Base-by-base conservation (phyloP, 331 rosid genomes). In the Prunus yedoensis region DNA sequence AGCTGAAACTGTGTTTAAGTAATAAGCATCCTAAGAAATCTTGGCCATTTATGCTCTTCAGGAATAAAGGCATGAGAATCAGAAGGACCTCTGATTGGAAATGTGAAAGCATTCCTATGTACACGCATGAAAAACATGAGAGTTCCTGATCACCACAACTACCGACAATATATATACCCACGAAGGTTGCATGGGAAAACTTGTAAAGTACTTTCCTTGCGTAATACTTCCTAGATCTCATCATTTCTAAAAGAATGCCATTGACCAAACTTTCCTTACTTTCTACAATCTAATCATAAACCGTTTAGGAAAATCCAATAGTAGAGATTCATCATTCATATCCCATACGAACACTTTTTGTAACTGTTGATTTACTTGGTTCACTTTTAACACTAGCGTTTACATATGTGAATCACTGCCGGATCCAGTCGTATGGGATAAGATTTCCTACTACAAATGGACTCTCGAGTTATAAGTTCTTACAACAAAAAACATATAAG, bases 71-170 rank as follows among this genome's bases (percentile, higher is more conserved):
- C 61, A 27, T 5, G 14, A 62, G 20, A 63, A 28, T 20, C 68
- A 18, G 20, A 46, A 57, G 21, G 27, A 28, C 38, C 6, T 10
- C 74, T 21, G 68, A 52, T n/a, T 15, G 38, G 53, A 52, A 23
- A 8, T 62, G 71, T 75, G 38, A 65, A 11, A 52, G 56, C 17
- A 53, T 58, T 73, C 68, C 43, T 58, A 10, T 18, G 30, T 73
- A 43, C 14, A 21, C 13, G 16, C 66, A 21, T 23, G 30, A 25
- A 16, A 58, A 38, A 41, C 76, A 56, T 13, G 23, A 56, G n/a
- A 35, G 76, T 35, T 54, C 58, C 16, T 21, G 16, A 72, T 60
- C 49, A 60, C 14, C 12, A 73, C 58, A 45, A 73, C 68, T 5
- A 50, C 67, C 50, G 27, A 62, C 68, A 12, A 75, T 47, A 23